These are phyloP conservation scores for Puccinia polysora DNA, from an alignment of 1,284 basidiomycete genomes.

Conservation along the genomic window DNA sequence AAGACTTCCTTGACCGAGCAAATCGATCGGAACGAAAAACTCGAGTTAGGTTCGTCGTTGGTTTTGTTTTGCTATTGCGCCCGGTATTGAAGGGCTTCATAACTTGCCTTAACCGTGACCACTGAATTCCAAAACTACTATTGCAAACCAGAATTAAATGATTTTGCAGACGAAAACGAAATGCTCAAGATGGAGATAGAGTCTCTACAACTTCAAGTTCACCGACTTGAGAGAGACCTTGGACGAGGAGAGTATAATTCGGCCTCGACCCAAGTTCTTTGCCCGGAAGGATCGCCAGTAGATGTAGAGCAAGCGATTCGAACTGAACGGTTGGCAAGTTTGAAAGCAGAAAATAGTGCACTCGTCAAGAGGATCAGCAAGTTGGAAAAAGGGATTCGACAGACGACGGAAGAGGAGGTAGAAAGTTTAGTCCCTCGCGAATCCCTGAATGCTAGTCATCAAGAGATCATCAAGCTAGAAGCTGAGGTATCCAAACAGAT, in stretches of 20 bases:
- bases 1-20: slow-evolving; percentile 38
- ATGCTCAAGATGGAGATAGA: slow-evolving; percentile 39
- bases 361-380: slow-evolving; percentile 24
- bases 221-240: slow-evolving; percentile 38
- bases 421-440: slow-evolving; percentile 32
- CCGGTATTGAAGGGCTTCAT: background rate
- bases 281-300: slow-evolving; percentile 25
- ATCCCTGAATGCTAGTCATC: slow-evolving; percentile 4
- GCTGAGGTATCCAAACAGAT: slow-evolving; percentile 7
- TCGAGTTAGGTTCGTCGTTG: slow-evolving; percentile 25
- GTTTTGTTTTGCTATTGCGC: background rate
- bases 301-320: slow-evolving; percentile 24
- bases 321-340: slow-evolving; percentile 17
- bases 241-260: slow-evolving; percentile 39
- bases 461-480: slow-evolving; percentile 22
- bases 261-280: slow-evolving; percentile 21
- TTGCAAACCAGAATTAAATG: slow-evolving; percentile 32
- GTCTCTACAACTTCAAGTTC: slow-evolving; percentile 37
- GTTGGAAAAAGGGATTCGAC: slow-evolving; percentile 18
- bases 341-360: slow-evolving; percentile 26
- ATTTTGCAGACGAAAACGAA: slow-evolving; percentile 32
- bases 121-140: background rate
- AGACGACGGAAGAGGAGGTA: background rate
- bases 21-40: slow-evolving; percentile 37
- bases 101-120: background rate